Conservation (phyloP, 257 asterid species). For the Perilla frutescens region DNA sequence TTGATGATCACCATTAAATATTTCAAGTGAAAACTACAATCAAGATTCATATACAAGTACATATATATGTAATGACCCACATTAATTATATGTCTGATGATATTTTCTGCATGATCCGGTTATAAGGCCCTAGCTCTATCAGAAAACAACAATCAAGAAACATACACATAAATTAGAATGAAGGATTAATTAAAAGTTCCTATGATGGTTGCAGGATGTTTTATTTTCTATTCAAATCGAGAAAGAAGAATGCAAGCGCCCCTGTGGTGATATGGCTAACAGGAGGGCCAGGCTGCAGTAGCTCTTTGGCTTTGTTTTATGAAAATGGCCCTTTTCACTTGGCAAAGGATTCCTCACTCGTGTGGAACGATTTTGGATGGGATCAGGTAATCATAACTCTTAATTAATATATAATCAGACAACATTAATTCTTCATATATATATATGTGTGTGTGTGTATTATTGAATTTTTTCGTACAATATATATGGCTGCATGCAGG, state of each 20-base stretch:
- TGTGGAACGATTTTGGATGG: slow-evolving; percentile 85
- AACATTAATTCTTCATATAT: no score
- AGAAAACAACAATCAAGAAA: no score
- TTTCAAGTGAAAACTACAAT: not conserved
- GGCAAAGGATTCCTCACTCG: slow-evolving; percentile 55
- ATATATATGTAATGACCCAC: not conserved
- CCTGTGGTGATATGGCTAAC: slow-evolving; percentile 82
- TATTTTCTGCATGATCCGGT: no score
- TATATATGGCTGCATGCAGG: slow-evolving; percentile 9
- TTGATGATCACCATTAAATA: no score
- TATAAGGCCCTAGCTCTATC: no score
- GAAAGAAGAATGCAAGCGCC: slow-evolving; percentile 48
- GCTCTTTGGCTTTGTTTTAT: slow-evolving; percentile 74
- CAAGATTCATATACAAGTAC: not conserved
- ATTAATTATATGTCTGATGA: no score
- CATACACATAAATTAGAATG: not conserved
- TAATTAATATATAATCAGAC: no score
- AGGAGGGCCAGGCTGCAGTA: slow-evolving; percentile 92
- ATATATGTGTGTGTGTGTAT: not conserved
- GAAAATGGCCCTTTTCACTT: slow-evolving; percentile 84
- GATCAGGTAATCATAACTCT: slow-evolving; percentile 56
- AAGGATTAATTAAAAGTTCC: not conserved
- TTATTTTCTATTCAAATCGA: slow-evolving; percentile 77
- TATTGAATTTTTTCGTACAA: no score
- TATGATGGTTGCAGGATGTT: slow-evolving; percentile 64